These are phyloP conservation scores for Fonsecaea multimorphosa DNA, from an alignment of 2,329 filamentous ascomycete species.

Conservation along the genomic window DNA sequence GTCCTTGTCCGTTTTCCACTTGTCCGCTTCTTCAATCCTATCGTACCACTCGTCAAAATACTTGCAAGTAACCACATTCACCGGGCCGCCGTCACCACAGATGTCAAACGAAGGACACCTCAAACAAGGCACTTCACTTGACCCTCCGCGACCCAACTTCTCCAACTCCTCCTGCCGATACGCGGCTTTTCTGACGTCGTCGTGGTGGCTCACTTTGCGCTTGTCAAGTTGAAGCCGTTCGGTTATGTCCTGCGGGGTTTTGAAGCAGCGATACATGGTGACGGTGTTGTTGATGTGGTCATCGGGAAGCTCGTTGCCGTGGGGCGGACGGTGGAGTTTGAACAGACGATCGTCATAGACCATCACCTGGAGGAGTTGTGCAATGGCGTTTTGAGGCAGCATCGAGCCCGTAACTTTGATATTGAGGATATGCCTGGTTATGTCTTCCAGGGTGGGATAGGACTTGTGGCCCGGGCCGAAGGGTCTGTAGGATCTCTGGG, in stretches of 20 bases:
- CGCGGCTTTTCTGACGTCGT: conserved; percentile 34
- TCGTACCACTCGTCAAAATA: conserved; percentile 88
- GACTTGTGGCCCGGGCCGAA: conserved; percentile 70
- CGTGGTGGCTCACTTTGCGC: conserved; percentile 39
- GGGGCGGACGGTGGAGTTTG: conserved; percentile 35
- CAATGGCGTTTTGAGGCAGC: conserved; percentile 71
- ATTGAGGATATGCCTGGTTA: conserved; percentile 75
- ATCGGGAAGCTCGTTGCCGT: conserved; percentile 31
- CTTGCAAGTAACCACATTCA: conserved; percentile 86
- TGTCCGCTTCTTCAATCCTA: conserved; percentile 39
- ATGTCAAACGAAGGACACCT: conserved; percentile 91
- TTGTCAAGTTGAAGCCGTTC: conserved; percentile 27
- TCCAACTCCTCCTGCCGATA: conserved; percentile 45
- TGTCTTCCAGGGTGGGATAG: conserved; percentile 80
- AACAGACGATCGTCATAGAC: conserved; percentile 88
- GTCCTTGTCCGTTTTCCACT: conserved; percentile 21
- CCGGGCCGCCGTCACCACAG: conserved; percentile 87
- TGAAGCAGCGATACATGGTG: conserved; percentile 54
- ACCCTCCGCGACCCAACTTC: conserved; percentile 67
- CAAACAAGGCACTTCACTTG: conserved; percentile 89
- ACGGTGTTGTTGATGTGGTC: conserved; percentile 26
- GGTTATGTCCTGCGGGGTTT: conserved; percentile 47
- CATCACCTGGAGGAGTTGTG: conserved; percentile 85
- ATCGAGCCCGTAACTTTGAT: conserved; percentile 69
- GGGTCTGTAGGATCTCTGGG: conserved; percentile 52